Conservation (phyloP, 164 flowering plant genomes). For the Vitis amurensis region DNA sequence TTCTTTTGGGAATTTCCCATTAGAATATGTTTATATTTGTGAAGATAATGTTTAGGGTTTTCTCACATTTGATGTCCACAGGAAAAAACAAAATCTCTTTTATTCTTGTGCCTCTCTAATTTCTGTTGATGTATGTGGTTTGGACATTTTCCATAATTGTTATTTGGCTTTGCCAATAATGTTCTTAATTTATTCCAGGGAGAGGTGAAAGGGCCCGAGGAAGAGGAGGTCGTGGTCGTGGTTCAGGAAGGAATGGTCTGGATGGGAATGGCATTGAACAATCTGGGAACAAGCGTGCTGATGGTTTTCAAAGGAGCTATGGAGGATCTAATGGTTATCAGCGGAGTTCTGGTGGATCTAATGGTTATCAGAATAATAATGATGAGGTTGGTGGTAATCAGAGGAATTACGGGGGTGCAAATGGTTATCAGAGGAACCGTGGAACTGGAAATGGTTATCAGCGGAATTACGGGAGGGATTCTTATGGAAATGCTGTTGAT, state of each 20-base stretch:
- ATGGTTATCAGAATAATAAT: neutral
- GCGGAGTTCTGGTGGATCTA: slow-evolving; percentile 3
- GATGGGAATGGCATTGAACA: slow-evolving; percentile 16
- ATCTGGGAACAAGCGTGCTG: slow-evolving; percentile 7
- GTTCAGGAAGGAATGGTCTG: slow-evolving; percentile 9
- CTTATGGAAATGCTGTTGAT: slow-evolving; percentile 9
- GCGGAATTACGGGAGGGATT: slow-evolving; percentile 6
- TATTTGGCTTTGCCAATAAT: neutral
- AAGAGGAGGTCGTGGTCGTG: slow-evolving; percentile 22
- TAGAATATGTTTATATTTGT: too few relatives aligned
- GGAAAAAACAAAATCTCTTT: too few relatives aligned
- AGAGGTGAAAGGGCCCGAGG: slow-evolving; percentile 24
- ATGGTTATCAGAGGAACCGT: neutral
- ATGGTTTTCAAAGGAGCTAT: slow-evolving; percentile 18
- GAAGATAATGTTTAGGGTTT: too few relatives aligned
- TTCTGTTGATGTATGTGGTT: neutral
- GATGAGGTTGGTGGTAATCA: neutral
- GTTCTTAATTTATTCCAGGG: slow-evolving; percentile 10
- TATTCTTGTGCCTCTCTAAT: too few relatives aligned
- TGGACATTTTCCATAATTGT: neutral
- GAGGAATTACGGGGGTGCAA: neutral
- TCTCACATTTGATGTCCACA: too few relatives aligned
- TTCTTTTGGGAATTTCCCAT: too few relatives aligned
- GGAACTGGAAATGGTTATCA: neutral
- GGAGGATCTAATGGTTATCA: slow-evolving; percentile 20